These are phyloP conservation scores for Pouteria campechiana DNA, from an alignment of 179 eudicot species.

Conservation along the genomic window DNA sequence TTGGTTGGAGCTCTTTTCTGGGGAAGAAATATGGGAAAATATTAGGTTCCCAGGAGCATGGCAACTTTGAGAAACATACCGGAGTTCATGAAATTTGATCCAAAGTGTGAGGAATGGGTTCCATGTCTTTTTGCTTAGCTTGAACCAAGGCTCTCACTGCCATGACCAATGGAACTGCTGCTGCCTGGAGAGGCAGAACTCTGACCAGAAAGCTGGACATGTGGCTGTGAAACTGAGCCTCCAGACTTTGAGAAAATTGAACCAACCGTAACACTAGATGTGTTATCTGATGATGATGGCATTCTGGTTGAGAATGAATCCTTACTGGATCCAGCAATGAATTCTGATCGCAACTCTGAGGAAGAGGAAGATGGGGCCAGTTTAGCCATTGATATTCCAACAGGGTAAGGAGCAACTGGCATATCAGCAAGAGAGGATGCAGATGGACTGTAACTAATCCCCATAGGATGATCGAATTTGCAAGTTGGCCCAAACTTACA, in stretches of 20 bases:
- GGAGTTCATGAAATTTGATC: no score
- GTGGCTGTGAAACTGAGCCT: slow-evolving; percentile 14
- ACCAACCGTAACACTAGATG: slow-evolving; percentile 29
- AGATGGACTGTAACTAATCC: slow-evolving; percentile 54
- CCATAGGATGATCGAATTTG: slow-evolving; percentile 84
- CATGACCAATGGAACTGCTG: no score
- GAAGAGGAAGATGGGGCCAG: slow-evolving; percentile 35
- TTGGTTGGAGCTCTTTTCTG: no score
- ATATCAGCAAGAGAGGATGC: slow-evolving; percentile 65
- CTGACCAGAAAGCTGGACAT: slow-evolving; percentile 26
- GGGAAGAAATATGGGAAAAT: no score
- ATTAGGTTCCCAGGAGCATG: no score
- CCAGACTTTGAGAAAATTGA: slow-evolving; percentile 27
- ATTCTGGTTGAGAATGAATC: slow-evolving; percentile 20
- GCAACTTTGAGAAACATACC: no score
- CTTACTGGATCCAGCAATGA: slow-evolving; percentile 20
- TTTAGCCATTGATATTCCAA: slow-evolving; percentile 21
- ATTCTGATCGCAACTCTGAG: slow-evolving; percentile 31
- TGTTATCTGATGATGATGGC: slow-evolving; percentile 20
- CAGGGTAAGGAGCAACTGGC: slow-evolving; percentile 52
- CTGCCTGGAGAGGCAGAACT: slow-evolving; percentile 18
- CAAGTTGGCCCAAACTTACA: slow-evolving; percentile 87
- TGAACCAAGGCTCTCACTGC: no score
- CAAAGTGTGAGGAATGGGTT: no score
- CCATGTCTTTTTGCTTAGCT: no score